A percentile compares a stretch with the other conserved stretches of the same genome.
Evolutionary conservation across 2,329 filamentous ascomycete species (phyloP).

Genomic region (Cladosporium austrohemisphaericum): DNA sequence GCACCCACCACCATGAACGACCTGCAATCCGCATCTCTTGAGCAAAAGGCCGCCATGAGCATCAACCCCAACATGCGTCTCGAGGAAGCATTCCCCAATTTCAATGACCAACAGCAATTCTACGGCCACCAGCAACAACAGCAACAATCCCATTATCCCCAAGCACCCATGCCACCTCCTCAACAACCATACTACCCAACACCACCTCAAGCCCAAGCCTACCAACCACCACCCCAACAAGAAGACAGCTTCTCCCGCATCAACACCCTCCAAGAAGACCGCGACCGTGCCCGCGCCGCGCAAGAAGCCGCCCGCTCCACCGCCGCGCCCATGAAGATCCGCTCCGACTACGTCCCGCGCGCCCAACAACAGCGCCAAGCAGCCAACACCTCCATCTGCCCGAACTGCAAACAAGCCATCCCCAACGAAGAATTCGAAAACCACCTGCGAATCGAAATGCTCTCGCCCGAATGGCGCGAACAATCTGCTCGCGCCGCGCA

Average conservation of each 20-base stretch:
- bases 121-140: constrained; percentile 26
- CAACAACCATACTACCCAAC: constrained; percentile 18
- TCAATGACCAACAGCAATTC: constrained; percentile 52
- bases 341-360: constrained; percentile 85
- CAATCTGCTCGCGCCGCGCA: constrained; percentile 86
- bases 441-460: constrained; percentile 90
- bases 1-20: constrained; percentile 87
- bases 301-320: constrained; percentile 65
- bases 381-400: constrained; percentile 70
- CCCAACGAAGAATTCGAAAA: constrained; percentile 82
- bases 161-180: constrained; percentile 21
- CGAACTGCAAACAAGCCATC: constrained; percentile 89
- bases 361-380: constrained; percentile 65
- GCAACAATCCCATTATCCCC: constrained; percentile 13
- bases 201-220: constrained; percentile 18
- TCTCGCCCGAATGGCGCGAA: constrained; percentile 94
- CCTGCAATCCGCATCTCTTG: constrained; percentile 87
- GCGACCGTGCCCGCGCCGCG: constrained; percentile 67
- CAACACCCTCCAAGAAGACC: constrained; percentile 34
- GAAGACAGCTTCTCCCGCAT: constrained; percentile 22
- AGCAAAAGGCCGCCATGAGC: constrained; percentile 89
- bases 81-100: constrained; percentile 87
- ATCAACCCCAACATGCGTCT: constrained; percentile 78
- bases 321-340: constrained; percentile 76
- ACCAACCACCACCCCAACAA: constrained; percentile 22